Evolutionary conservation across 2,329 filamentous ascomycete genomes (phyloP).

Genomic region (Alternaria gaisen): DNA sequence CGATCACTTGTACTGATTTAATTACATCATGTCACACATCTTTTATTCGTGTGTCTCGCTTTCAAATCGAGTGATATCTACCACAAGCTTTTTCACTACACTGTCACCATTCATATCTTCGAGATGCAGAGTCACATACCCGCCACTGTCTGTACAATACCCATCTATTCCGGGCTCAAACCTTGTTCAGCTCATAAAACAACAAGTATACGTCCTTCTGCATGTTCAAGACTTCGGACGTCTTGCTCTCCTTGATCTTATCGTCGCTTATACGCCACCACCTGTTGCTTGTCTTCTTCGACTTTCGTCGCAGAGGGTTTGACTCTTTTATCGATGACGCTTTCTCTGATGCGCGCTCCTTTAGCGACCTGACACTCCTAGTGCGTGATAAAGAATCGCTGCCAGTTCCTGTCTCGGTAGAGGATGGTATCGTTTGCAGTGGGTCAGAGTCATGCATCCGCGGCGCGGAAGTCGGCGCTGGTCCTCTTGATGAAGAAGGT

Average conservation of each 20-base stretch:
- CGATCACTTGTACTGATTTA: too few relatives aligned
- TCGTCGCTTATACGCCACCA: constrained; percentile 99
- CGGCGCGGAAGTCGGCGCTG: constrained; percentile 44
- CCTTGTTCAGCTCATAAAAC: constrained; percentile 85
- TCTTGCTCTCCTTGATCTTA: constrained; percentile 94
- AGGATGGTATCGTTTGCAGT: constrained; percentile 24
- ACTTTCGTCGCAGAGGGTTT: constrained; percentile 60
- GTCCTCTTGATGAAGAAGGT: constrained; percentile 29
- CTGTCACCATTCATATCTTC: background rate
- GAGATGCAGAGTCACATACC: background rate
- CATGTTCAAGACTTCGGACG: constrained; percentile 88
- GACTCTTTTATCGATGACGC: constrained; percentile 57
- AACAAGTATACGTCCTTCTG: constrained; percentile 94
- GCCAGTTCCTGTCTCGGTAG: constrained; percentile 23
- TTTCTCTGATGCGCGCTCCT: constrained; percentile 42
- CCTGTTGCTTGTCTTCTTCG: constrained; percentile 70
- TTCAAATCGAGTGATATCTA: constrained; percentile 6
- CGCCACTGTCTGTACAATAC: background rate
- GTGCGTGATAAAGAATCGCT: constrained; percentile 32
- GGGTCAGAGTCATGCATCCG: constrained; percentile 38
- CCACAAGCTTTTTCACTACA: background rate
- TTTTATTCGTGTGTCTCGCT: background rate
- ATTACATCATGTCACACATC: background rate
- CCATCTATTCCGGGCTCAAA: background rate
- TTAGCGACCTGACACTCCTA: constrained; percentile 41